Evolutionary conservation across 2,329 filamentous ascomycete species (phyloP), one percentile per base, ranked within the genome.

Genomic region (Colletotrichum endophyticum): DNA sequence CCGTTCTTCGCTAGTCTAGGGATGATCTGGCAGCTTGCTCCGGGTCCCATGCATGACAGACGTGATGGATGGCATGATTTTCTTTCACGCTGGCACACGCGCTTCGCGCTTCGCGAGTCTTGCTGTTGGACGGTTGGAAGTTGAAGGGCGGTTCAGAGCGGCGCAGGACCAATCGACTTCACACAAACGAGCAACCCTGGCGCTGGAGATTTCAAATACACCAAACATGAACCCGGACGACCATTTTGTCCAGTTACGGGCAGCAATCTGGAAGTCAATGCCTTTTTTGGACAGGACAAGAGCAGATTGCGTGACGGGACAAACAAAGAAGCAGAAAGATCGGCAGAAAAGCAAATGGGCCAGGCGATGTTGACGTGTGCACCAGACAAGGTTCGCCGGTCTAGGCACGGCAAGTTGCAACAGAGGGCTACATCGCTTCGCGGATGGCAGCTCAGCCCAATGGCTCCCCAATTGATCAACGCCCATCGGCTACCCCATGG

Each of bases 341-440:
- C 70, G 49, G 30, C 64, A 32, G 28, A 32, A 73, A 63, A 70
- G 49, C 19, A 64, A 59, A 57, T 53, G 57, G 64, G 59, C n/a
- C 36, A 12, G 9, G 16, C 49, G 30, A 34, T 34, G 30, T 75
- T 68, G 70, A 67, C 63, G 73, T 68, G 69, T 62, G 53, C 25
- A 28, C 39, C 32, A 30, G 56, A 39, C 73, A 75, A 63, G 70
- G 73, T 68, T 63, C 27, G 25, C 69, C 53, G 62, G 70, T 28
- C 44, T 66, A 57, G 70, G 70, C 64, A 63, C 27, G 63, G 27
- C 64, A 66, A 59, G 32, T 69, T 64, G 59, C 70, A 76, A 69
- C 64, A 66, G 59, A 73, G 70, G 73, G 70, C 73, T 76, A 73
- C 74, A 70, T 74, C 74, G 70, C 70, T 76, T 69, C 66, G 74